A percentile compares a stretch with the other conserved stretches of the same genome.
Conservation (phyloP, 2,329 filamentous ascomycete species). For the Torrubiella hemipterigena region DNA sequence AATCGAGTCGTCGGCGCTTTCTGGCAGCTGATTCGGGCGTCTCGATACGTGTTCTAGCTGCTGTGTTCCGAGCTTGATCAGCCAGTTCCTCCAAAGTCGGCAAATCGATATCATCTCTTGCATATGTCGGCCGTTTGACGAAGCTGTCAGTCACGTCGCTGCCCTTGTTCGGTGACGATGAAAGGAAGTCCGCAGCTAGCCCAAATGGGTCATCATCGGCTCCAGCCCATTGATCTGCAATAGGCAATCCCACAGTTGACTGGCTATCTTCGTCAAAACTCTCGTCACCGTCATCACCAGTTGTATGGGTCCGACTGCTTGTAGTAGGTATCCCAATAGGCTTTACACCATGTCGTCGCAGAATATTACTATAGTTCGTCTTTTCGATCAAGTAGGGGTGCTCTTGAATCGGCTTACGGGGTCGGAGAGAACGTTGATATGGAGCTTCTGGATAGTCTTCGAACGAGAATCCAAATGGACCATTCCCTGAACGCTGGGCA, state of each 20-base stretch:
- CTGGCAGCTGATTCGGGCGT: slow-evolving; percentile 14
- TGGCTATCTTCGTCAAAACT: slow-evolving; percentile 43
- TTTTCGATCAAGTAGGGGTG: slow-evolving; percentile 47
- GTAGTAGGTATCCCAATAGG: no score
- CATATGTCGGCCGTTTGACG: no score
- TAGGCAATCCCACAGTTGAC: no score
- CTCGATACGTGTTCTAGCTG: slow-evolving; percentile 12
- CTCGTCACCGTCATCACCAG: slow-evolving; percentile 33
- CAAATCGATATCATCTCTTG: slow-evolving; percentile 21
- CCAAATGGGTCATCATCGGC: no score
- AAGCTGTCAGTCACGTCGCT: slow-evolving; percentile 23
- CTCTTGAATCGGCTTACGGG: slow-evolving; percentile 48
- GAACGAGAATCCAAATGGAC: no score
- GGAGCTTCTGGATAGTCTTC: no score
- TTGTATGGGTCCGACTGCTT: no score
- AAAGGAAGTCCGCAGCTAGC: no score
- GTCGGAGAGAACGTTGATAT: slow-evolving; percentile 40
- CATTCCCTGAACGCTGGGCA: no score
- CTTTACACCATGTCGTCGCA: slow-evolving; percentile 42
- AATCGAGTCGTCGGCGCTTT: slow-evolving; percentile 17
- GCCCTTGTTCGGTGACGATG: slow-evolving; percentile 16
- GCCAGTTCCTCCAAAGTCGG: slow-evolving; percentile 24
- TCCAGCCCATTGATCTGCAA: no score
- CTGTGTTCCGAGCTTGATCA: slow-evolving; percentile 8
- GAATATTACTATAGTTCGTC: slow-evolving; percentile 37